Evolutionary conservation across 345 rosid genomes (phyloP), one percentile per base, ranked within the genome.

Genomic region (Stellera chamaejasme): DNA sequence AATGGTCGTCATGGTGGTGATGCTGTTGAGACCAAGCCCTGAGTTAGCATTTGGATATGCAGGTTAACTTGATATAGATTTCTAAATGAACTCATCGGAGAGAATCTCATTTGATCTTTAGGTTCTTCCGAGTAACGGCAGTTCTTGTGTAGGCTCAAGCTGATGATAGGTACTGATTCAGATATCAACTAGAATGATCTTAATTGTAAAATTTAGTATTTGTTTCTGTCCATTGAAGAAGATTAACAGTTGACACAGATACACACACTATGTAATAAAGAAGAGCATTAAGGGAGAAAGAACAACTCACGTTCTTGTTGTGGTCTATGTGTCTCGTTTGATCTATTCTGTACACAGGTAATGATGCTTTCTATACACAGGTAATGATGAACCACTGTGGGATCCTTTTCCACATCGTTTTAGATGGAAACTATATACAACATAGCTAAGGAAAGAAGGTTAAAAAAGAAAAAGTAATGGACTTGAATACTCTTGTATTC

Each of bases 1-100:
- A 79, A 75, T 65, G 76, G 82, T 43, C 66, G 63, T 52, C 48
- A 48, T 47, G 76, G 68, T 14, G 52, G n/a, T 28, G 64, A 48
- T 7, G 28, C 25, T 10, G 56, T 36, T 1, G 44, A 52, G 41
- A 13, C 28, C 51, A 61, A 52, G 64, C 75, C 73, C 66, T 72
- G 67, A 75, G 66, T 62, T 50, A 49, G 51, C 12, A 32, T 36
- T 43, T 59, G 23, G 49, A 46, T 32, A 4, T 0, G 36, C 50
- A 50, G 66, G 43, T 54, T 60, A 60, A 63, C 64, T 53, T 57
- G 44, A 62, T 56, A 27, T 50, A 45, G 47, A 53, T 61, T 41
- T 63, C 56, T 39, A 28, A 14, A 36, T 48, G 59, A 41, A 48
- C 53, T 25, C 44, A 13, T 45, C 11, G 66, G 39, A 8, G 65